A percentile compares a stretch with the other conserved stretches of the same genome.
Conservation (phyloP, 192 early-diverging fungal species). For the Backusella westeae region DNA sequence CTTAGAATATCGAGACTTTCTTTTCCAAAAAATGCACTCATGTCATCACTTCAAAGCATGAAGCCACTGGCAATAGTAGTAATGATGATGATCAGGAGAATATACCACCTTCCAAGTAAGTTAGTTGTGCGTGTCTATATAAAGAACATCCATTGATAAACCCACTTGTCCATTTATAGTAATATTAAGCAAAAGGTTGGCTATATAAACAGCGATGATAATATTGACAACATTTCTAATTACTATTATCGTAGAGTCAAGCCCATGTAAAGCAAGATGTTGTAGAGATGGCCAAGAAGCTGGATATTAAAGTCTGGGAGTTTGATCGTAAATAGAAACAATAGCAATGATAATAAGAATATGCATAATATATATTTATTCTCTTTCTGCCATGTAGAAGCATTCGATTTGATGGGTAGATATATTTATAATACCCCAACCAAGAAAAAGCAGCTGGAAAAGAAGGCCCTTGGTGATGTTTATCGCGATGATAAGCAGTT, state of each 20-base stretch:
- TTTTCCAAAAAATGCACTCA: slow-evolving; percentile 33
- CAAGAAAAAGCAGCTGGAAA: not conserved
- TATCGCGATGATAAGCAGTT: slow-evolving; percentile 13
- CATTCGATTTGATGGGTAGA: too few relatives aligned
- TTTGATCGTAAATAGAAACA: slow-evolving; percentile 4
- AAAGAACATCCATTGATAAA: not conserved
- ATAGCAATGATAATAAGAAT: too few relatives aligned
- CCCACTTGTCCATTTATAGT: not conserved
- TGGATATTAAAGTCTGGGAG: slow-evolving; percentile 17
- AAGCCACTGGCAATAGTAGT: not conserved
- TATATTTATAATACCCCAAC: not conserved
- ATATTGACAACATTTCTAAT: not conserved
- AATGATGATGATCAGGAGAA: not conserved
- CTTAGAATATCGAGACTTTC: slow-evolving; percentile 17
- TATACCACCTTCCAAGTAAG: not conserved
- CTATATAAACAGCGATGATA: not conserved
- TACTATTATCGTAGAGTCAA: not conserved
- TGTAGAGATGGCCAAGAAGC: slow-evolving; percentile 4
- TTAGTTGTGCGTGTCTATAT: not conserved
- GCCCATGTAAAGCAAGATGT: not conserved
- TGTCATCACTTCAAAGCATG: slow-evolving; percentile 17
- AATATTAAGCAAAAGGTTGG: not conserved
- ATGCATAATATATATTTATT: too few relatives aligned
- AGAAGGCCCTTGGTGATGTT: not conserved
- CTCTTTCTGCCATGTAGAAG: too few relatives aligned